These are phyloP conservation scores for Daedaleopsis sinensis DNA, from an alignment of 768 basidiomycete genomes.

Conservation along the genomic window DNA sequence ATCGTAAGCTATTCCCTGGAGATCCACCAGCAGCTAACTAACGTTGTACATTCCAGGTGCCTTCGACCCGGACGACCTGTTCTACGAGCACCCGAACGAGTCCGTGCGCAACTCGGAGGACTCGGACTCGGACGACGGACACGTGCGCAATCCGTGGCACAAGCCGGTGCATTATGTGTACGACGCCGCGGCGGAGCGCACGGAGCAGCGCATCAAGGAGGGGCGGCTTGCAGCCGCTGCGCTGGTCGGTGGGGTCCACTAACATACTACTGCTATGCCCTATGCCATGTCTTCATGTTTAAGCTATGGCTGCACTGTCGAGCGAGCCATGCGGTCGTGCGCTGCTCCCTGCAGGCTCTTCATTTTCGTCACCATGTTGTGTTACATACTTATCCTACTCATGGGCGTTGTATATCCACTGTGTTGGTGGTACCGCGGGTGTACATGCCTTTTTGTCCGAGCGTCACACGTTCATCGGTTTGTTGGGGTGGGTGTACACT, in stretches of 20 bases:
- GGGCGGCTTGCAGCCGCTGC: conserved; percentile 30
- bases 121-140: conserved; percentile 54
- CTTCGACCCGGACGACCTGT: conserved; percentile 61
- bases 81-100: conserved; percentile 48
- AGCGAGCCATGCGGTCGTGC: neutral
- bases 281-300: no score
- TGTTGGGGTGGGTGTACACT: conserved; percentile 11
- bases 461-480: neutral
- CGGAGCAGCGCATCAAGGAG: conserved; percentile 58
- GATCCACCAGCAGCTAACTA: neutral
- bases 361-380: conserved; percentile 19
- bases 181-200: conserved; percentile 88
- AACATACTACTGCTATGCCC: neutral
- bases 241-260: conserved; percentile 34
- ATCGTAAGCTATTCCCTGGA: conserved; percentile 41
- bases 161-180: conserved; percentile 79
- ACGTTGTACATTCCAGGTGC: conserved; percentile 35
- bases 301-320: neutral
- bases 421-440: neutral
- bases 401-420: neutral
- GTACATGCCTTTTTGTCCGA: neutral
- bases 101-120: conserved; percentile 29
- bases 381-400: conserved; percentile 14
- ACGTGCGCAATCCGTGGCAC: conserved; percentile 35
- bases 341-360: neutral